These are phyloP conservation scores for Stachybotrys chartarum DNA, from an alignment of 2,329 filamentous ascomycete species.

Conservation along the genomic window DNA sequence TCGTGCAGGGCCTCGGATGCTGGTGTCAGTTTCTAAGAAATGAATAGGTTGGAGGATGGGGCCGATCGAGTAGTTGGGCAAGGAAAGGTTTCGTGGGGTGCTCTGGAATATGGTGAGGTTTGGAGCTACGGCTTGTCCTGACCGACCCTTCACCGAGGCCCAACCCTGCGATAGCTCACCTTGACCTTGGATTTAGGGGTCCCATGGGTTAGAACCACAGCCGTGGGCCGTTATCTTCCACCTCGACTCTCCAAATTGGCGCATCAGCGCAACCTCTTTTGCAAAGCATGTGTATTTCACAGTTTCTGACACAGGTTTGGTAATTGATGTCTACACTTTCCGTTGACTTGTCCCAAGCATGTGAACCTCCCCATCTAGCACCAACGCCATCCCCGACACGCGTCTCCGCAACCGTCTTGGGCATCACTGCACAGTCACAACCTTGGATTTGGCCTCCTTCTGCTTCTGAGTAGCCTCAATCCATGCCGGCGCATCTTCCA, in stretches of 20 bases:
- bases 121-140: conserved; percentile 13
- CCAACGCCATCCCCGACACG: no score
- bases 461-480: conserved; percentile 42
- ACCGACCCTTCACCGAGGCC: conserved; percentile 14
- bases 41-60: no score
- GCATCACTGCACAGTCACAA: conserved; percentile 38
- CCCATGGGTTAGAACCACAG: background rate
- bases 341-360: no score
- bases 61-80: background rate
- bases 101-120: background rate
- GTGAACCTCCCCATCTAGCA: no score
- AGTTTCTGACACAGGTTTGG: no score
- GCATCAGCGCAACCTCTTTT: no score
- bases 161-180: background rate
- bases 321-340: no score
- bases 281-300: no score
- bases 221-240: no score
- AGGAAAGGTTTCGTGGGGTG: background rate
- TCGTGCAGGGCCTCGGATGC: background rate
- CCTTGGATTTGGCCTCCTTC: conserved; percentile 41
- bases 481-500: conserved; percentile 47
- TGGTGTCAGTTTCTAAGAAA: background rate
- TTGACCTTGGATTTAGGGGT: background rate
- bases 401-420: no score
- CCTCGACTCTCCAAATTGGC: no score